Base-by-base conservation (phyloP, 2,329 filamentous ascomycete genomes). In the Ilyonectria destructans region DNA sequence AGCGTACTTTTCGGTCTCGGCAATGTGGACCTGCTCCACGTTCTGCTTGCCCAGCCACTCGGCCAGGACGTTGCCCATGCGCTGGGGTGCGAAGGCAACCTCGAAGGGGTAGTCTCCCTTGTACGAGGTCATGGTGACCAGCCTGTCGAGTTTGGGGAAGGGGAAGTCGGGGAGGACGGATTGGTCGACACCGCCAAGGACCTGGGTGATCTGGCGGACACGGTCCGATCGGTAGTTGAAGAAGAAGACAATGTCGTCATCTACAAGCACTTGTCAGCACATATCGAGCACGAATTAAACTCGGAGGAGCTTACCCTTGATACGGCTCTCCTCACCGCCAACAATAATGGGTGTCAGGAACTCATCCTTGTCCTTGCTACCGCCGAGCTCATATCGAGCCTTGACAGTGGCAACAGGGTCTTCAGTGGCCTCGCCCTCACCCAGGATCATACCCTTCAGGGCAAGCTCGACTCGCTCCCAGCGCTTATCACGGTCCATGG, bases 211-310 rank as follows among this genome's bases (percentile, higher is more conserved):
- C 83, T 99, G 96, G 76, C 96, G 93, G 60, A 96, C 96, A 82
- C 96, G 95, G 82, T 99, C 96, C 65, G 96, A 98, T 79, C 96
- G 94, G 89, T 99, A 99, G 91, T 99, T 99, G 93, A 99, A 99
- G 90, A 98, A 98, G 90, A 98, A 98, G 77, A 98, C 89, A 61
- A 94, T 96, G 80, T 99, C 96, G 74, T 93, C 88, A 79, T 98
- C 95, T 95, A 26, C 9, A 17, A 15, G 6, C 10, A 21, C 17
- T 19, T 33, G 67, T 71, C 33, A 74, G 71, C 45, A 49, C 12
- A 40, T 31, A 26, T 10, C 4, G 9, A 29, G 10, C 40, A 48
- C 23, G 43, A 15, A 40, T 54, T 48, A n/a, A 40, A 62, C 7
- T 8, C 21, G 21, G n/a, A 9, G 0, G 23, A 48, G 48, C 85